Conservation (phyloP, 2,329 filamentous ascomycete species). For the Colletotrichum horii region DNA sequence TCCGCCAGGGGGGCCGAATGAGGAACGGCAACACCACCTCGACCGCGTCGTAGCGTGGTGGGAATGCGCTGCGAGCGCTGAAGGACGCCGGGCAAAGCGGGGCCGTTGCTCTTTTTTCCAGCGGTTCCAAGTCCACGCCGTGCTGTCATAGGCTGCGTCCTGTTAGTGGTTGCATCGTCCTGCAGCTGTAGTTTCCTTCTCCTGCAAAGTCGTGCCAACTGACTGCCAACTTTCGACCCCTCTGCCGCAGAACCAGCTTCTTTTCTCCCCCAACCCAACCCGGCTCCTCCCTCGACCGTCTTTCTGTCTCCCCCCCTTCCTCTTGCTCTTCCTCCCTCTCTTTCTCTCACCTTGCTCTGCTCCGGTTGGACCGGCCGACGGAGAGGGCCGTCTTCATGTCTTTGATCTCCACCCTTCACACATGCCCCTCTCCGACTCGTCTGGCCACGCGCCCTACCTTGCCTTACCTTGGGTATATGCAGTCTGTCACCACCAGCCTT, state of each 20-base stretch:
- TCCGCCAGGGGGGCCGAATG: slow-evolving; percentile 7
- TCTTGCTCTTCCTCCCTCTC: neutral
- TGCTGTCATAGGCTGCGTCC: neutral
- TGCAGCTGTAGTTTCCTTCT: slow-evolving; percentile 11
- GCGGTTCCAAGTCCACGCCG: neutral
- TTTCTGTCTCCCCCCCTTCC: neutral
- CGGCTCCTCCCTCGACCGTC: neutral
- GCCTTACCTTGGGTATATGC: neutral
- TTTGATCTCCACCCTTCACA: neutral
- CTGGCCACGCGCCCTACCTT: neutral
- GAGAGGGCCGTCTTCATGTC: neutral
- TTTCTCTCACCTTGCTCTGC: neutral
- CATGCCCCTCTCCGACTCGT: neutral
- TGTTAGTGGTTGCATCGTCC: slow-evolving; percentile 17
- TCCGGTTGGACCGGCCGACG: neutral
- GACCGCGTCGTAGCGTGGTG: neutral
- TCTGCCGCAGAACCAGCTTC: neutral
- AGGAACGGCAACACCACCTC: neutral
- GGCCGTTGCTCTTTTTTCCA: neutral
- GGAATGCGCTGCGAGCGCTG: neutral
- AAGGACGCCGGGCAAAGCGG: slow-evolving; percentile 11
- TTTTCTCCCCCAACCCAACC: neutral
- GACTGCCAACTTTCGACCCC: slow-evolving; percentile 1
- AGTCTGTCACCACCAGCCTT: neutral
- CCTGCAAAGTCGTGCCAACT: slow-evolving; percentile 19